phyloP scores from a whole-genome alignment of 2,329 filamentous ascomycete species.

The Talaromyces sp. region DNA sequence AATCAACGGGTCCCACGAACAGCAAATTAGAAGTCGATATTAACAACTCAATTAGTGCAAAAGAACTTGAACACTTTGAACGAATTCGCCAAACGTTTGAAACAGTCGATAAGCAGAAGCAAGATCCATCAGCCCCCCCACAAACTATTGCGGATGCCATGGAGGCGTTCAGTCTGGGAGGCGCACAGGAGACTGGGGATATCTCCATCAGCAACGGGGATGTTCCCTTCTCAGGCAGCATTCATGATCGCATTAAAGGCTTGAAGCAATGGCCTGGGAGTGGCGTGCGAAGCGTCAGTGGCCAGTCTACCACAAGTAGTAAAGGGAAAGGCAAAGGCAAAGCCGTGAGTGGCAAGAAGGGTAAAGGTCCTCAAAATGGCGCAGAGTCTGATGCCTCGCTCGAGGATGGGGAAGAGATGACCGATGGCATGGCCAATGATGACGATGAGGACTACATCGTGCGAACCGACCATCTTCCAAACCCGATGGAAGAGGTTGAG shows the following conservation, averaged over 20 bases:
- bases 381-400: conserved; percentile 22
- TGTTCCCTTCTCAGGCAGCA: conserved; percentile 13
- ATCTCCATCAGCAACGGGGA: conserved; percentile 33
- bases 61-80: conserved; percentile 91
- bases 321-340: conserved; percentile 6
- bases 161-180: conserved; percentile 36
- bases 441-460: conserved; percentile 43
- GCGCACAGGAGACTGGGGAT: conserved; percentile 14
- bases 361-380: conserved; percentile 1
- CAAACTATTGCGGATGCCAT: conserved; percentile 43
- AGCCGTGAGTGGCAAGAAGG: not conserved
- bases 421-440: conserved; percentile 25
- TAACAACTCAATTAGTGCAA: conserved; percentile 61
- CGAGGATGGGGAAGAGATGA: conserved; percentile 30
- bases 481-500: conserved; percentile 24
- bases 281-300: conserved; percentile 29
- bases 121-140: conserved; percentile 30
- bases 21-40: conserved; percentile 13
- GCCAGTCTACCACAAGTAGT: conserved; percentile 10
- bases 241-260: conserved; percentile 33
- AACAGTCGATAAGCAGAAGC: conserved; percentile 52
- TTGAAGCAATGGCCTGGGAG: conserved; percentile 34
- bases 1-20: not conserved
- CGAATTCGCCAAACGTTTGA: conserved; percentile 82
- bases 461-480: conserved; percentile 40